Evolutionary conservation across 1,284 basidiomycete species (phyloP), one percentile per base, ranked within the genome.

Genomic region (Phlebopus sp.): DNA sequence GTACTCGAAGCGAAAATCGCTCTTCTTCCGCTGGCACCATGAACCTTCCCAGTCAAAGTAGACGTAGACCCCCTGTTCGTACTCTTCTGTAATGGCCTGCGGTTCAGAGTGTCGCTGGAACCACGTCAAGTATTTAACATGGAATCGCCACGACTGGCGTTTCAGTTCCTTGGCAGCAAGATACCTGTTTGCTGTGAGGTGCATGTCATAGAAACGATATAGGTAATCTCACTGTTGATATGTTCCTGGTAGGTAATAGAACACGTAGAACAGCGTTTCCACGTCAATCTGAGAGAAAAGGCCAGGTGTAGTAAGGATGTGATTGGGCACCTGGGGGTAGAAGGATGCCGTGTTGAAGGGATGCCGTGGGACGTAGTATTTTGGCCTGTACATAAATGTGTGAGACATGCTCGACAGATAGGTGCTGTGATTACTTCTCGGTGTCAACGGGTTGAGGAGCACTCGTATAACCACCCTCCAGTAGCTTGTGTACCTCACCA

Each of bases 91-190:
- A 67, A 99, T 98, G 4, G 92, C 93, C 66, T 97, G 93, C n/a
- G 97, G 97, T 67, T 99, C 95, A 18, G 92, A 95, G 63, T 97
- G 93, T 45, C 97, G 83, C 70, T 99, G 97, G 83, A 99, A 99
- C 97, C 97, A 99, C 32, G 97, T 99, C 53, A 99, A 73, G 69
- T 98, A 99, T 72, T 99, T 98, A 58, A 97, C 92, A 69, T 99
- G 97, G 78, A 99, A 99, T 47, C 97, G 85, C 97, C 97, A 99
- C 48, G 92, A 95, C 69, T 98, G 96, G 52, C 91, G 84, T 73
- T 99, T 99, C 54, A 99, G 76, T 71, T 99, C 97, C 64, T 92
- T 92, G 6, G 97, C 97, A 1, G 97, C 96, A 42, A 98, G 82
- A 71, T 89, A 97, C 70, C 92, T 95, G 55, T 36, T 36, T 21